Conservation (phyloP, 1,284 basidiomycete genomes). For the Cystobasidium sp. region DNA sequence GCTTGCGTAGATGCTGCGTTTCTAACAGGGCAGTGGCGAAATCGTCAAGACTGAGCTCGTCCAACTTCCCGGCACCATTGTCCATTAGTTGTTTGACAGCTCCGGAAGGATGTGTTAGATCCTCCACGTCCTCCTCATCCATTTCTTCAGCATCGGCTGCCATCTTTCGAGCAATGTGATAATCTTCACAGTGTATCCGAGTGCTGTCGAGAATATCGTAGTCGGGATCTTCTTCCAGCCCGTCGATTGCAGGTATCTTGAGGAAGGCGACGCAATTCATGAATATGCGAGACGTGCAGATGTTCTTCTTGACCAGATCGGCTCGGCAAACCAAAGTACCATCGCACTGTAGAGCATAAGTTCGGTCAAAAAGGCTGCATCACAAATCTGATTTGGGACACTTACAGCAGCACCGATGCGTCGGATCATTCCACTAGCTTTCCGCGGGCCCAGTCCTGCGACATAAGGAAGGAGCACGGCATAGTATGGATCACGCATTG, state of each 20-base stretch:
- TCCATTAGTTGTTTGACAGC: slow-evolving; percentile 83
- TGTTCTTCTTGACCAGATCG: slow-evolving; percentile 77
- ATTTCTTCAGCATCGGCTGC: slow-evolving; percentile 94
- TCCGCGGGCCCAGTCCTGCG: slow-evolving; percentile 91
- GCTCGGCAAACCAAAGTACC: slow-evolving; percentile 82
- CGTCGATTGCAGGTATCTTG: slow-evolving; percentile 75
- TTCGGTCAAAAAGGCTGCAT: slow-evolving; percentile 50
- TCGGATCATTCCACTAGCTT: slow-evolving; percentile 82
- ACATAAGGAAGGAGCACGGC: slow-evolving; percentile 86
- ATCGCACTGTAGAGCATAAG: slow-evolving; percentile 3
- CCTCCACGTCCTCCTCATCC: slow-evolving; percentile 90
- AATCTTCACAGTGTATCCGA: slow-evolving; percentile 96
- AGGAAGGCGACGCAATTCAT: slow-evolving; percentile 89
- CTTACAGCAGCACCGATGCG: slow-evolving; percentile 75
- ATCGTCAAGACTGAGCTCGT: slow-evolving; percentile 92
- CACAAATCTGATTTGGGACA: slow-evolving; percentile 38
- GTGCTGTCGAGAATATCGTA: slow-evolving; percentile 83
- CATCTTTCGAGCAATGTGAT: slow-evolving; percentile 97
- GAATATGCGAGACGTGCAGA: slow-evolving; percentile 79
- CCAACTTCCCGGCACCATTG: slow-evolving; percentile 79
- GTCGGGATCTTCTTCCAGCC: slow-evolving; percentile 64
- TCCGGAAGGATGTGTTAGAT: slow-evolving; percentile 70
- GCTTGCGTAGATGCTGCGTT: slow-evolving; percentile 80
- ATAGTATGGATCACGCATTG: slow-evolving; percentile 83
- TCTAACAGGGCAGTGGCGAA: slow-evolving; percentile 83